These are phyloP conservation scores for Termitomyces eurrhizus DNA, from an alignment of 768 basidiomycete species.

Conservation along the genomic window DNA sequence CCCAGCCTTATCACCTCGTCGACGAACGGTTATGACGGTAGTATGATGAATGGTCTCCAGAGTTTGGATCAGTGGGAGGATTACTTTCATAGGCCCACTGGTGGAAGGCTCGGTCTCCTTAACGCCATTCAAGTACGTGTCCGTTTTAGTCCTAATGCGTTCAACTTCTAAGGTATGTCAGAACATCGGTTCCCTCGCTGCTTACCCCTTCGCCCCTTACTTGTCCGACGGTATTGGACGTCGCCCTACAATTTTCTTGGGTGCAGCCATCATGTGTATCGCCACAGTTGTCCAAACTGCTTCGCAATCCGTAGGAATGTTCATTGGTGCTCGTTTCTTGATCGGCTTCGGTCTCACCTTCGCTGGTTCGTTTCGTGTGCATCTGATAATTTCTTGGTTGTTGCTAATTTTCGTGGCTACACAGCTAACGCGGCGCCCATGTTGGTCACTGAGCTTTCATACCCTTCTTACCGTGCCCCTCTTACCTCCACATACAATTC, in stretches of 20 bases:
- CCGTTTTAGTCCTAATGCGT: not conserved
- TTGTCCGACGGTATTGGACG: slow-evolving; percentile 72
- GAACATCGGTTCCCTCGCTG: slow-evolving; percentile 69
- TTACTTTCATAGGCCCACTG: slow-evolving; percentile 58
- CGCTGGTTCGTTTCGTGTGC: slow-evolving; percentile 37
- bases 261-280: slow-evolving; percentile 66
- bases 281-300: slow-evolving; percentile 70
- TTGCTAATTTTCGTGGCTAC: slow-evolving; percentile 4
- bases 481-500: slow-evolving; percentile 80
- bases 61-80: slow-evolving; percentile 57
- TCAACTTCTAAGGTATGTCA: slow-evolving; percentile 19
- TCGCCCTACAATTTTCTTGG: slow-evolving; percentile 59
- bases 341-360: slow-evolving; percentile 78
- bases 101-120: slow-evolving; percentile 59
- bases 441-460: slow-evolving; percentile 82
- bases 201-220: slow-evolving; percentile 68
- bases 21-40: slow-evolving; percentile 73
- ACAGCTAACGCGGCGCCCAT: slow-evolving; percentile 73
- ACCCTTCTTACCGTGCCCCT: slow-evolving; percentile 77
- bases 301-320: slow-evolving; percentile 70
- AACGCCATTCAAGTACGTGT: slow-evolving; percentile 67
- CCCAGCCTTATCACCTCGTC: slow-evolving; percentile 69
- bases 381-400: slow-evolving; percentile 7
- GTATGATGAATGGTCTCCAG: slow-evolving; percentile 81
- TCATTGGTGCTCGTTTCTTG: slow-evolving; percentile 76